These are phyloP conservation scores for Lichtheimia hyalospora DNA, from an alignment of 371 early-diverging fungal species.

Conservation along the genomic window DNA sequence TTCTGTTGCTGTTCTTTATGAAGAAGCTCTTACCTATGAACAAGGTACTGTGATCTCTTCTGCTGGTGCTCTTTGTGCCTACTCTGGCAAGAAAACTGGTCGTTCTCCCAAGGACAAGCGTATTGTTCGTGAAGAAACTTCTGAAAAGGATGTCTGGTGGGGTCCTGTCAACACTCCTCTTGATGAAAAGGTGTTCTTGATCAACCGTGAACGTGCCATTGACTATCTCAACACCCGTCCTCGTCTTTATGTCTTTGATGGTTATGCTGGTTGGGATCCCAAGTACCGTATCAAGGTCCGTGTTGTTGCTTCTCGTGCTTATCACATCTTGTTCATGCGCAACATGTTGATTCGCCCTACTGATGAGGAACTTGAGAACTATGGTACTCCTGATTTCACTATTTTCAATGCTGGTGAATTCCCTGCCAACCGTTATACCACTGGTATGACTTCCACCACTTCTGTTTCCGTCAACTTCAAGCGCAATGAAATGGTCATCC, in stretches of 20 bases:
- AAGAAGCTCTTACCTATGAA: conserved; percentile 91
- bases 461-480: conserved; percentile 91
- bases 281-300: conserved; percentile 95
- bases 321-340: conserved; percentile 95
- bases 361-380: conserved; percentile 81
- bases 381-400: conserved; percentile 95
- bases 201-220: conserved; percentile 94
- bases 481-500: conserved; percentile 80
- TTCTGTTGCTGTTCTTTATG: conserved; percentile 86
- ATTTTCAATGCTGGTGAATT: conserved; percentile 96
- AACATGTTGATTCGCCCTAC: conserved; percentile 98
- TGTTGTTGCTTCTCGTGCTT: conserved; percentile 93
- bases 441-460: conserved; percentile 95
- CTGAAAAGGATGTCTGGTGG: conserved; percentile 93
- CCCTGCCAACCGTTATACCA: conserved; percentile 95
- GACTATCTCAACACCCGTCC: conserved; percentile 95
- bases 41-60: conserved; percentile 86
- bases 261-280: conserved; percentile 94
- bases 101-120: conserved; percentile 94
- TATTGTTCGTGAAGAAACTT: conserved; percentile 87
- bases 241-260: conserved; percentile 95
- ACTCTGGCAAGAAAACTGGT: conserved; percentile 90
- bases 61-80: conserved; percentile 88
- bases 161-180: conserved; percentile 96
- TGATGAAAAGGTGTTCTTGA: conserved; percentile 84